Conservation (phyloP, 2,329 filamentous ascomycete genomes). For the Aspergillus ruber region DNA sequence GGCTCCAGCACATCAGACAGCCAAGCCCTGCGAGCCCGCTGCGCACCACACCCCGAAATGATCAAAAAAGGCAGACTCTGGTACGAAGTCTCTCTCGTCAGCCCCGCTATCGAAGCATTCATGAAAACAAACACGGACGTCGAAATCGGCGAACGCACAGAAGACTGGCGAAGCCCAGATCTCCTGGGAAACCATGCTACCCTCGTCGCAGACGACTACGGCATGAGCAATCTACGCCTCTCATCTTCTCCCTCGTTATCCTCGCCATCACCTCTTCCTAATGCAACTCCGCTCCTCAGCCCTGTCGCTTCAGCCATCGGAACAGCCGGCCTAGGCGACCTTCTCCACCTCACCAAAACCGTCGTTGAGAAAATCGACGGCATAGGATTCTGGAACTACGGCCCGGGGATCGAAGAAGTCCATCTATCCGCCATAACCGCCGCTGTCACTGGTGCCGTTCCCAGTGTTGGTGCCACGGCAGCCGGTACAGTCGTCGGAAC, state of each 20-base stretch:
- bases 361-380: slow-evolving; percentile 34
- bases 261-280: neutral
- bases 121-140: slow-evolving; percentile 27
- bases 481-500: too few relatives aligned
- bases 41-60: slow-evolving; percentile 21
- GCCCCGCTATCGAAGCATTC: slow-evolving; percentile 27
- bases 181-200: slow-evolving; percentile 22
- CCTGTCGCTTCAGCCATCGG: slow-evolving; percentile 22
- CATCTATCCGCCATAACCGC: neutral
- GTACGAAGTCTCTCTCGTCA: slow-evolving; percentile 16
- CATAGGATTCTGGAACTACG: slow-evolving; percentile 26
- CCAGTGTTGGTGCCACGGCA: neutral
- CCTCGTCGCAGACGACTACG: slow-evolving; percentile 6
- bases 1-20: slow-evolving; percentile 15
- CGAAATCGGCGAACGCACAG: slow-evolving; percentile 28
- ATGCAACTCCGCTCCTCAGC: neutral
- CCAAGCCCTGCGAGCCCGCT: slow-evolving; percentile 22
- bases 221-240: neutral
- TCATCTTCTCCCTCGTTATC: neutral
- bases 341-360: slow-evolving; percentile 25
- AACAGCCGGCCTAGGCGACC: slow-evolving; percentile 16
- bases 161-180: slow-evolving; percentile 24
- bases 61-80: slow-evolving; percentile 27
- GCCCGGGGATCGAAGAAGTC: slow-evolving; percentile 1
- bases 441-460: neutral